Conservation (phyloP, 352 stramenopile genomes). For the Bremia lactucae region DNA sequence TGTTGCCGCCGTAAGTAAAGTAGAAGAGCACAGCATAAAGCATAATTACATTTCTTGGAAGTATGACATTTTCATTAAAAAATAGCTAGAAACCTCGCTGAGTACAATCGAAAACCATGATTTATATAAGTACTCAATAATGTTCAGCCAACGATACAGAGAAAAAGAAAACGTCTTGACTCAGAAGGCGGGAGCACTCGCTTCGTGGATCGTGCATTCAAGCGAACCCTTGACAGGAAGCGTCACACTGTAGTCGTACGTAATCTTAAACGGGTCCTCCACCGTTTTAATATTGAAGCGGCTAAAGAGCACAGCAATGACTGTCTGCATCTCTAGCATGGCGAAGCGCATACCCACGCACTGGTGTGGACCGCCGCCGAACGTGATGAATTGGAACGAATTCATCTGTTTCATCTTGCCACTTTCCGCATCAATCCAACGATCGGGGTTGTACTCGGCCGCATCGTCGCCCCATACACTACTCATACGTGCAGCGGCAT, state of each 20-base stretch:
- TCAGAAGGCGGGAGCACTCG: slow-evolving; percentile 12
- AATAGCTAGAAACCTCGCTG: too few species aligned
- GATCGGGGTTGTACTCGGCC: slow-evolving; percentile 29
- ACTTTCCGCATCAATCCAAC: slow-evolving; percentile 35
- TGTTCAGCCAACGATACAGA: too few species aligned
- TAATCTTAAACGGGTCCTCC: slow-evolving; percentile 27
- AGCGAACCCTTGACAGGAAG: slow-evolving; percentile 27
- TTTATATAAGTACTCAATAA: not conserved
- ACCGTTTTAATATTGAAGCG: slow-evolving; percentile 30
- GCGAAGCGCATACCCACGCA: slow-evolving; percentile 42
- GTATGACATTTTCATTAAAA: too few species aligned
- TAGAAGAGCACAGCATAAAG: too few species aligned
- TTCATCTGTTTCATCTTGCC: slow-evolving; percentile 30
- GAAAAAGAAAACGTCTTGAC: not conserved
- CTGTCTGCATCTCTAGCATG: slow-evolving; percentile 39
- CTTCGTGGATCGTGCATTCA: slow-evolving; percentile 16
- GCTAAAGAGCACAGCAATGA: slow-evolving; percentile 26
- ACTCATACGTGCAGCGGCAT: slow-evolving; percentile 33
- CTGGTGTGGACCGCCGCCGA: slow-evolving; percentile 39
- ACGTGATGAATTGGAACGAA: slow-evolving; percentile 47
- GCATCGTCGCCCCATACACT: slow-evolving; percentile 45
- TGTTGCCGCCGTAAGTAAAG: too few species aligned
- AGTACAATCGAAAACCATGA: too few species aligned
- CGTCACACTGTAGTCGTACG: slow-evolving; percentile 31
- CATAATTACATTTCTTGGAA: too few species aligned